A percentile compares a stretch with the other conserved stretches of the same genome.
phyloP scores from a whole-genome alignment of 2,329 filamentous ascomycete species.

The Rosellinia necatrix region DNA sequence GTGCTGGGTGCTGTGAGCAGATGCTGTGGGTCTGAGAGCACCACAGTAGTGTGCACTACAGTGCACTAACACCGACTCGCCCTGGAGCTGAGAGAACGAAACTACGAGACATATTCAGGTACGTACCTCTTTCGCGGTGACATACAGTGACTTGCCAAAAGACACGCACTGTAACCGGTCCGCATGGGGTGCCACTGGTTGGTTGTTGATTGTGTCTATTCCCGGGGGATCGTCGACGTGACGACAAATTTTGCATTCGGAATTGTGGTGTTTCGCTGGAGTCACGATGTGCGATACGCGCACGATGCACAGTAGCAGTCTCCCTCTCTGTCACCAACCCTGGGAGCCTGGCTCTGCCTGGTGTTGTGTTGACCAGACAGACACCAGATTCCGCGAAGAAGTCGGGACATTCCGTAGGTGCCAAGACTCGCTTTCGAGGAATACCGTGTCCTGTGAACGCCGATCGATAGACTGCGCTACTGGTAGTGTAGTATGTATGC shows the following conservation, averaged over 20 bases:
- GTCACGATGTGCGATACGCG: background rate
- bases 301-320: background rate
- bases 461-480: too few species aligned
- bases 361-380: constrained; percentile 6
- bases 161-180: constrained; percentile 5
- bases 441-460: too few species aligned
- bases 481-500: too few species aligned
- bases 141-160: background rate
- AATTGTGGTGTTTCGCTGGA: background rate
- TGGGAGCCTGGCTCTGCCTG: background rate
- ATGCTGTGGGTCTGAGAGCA: background rate
- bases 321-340: background rate
- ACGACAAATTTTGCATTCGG: background rate
- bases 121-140: background rate
- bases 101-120: background rate
- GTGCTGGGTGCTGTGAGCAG: background rate
- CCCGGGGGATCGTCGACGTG: background rate
- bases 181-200: background rate
- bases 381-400: constrained; percentile 1
- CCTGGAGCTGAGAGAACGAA: background rate
- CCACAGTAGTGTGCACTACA: too few species aligned
- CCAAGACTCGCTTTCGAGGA: constrained; percentile 6
- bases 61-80: constrained; percentile 11
- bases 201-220: constrained; percentile 3
- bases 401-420: constrained; percentile 15